Evolutionary conservation across 2,329 filamentous ascomycete genomes (phyloP), one percentile per base, ranked within the genome.

Genomic region (Metarhizium guizhouense): DNA sequence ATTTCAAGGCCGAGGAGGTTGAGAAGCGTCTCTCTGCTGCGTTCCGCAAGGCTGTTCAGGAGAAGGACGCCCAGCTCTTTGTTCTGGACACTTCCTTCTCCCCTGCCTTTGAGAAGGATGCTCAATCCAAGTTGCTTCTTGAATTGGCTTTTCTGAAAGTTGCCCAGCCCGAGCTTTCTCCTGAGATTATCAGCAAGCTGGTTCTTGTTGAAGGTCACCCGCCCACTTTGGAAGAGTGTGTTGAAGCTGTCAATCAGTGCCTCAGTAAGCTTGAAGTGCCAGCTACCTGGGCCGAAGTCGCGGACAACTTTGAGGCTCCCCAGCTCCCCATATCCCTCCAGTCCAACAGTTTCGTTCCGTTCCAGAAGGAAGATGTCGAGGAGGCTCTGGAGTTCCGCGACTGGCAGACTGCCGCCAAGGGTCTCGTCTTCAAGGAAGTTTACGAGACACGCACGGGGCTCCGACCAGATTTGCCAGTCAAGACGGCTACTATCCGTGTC

Each of bases 391-490:
- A 72, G 61, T 81, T 95, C 58, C 82, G 82, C 64, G 81, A 87
- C 70, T 96, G 92, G 90, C 82, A 92, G 72, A 80, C 85, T 50
- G 89, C 86, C 52, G 94, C 93, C 58, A 94, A 95, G 77, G 88
- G 86, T 51, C 79, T 99, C 56, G 83, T 83, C 4, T 99, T 99
- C 82, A 96, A 95, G 78, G 94, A 99, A 73, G 93, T 90, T 1
- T 97, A 91, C 67, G 85, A 82, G 59, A 92, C 90, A 29, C 76
- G 83, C 66, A 78, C 77, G 60, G 76, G 76, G 54, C 83, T 99
- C 45, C 88, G 94, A 54, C 94, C 94, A 11, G 94, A 99, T 66
- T 77, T 95, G 54, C 76, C 87, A 10, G 84, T 90, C 67, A 91
- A 93, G 81, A 97, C 93, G 2, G 86, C 82, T 65, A 89, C 90